Conservation (phyloP, 2,329 filamentous ascomycete species). For the Epichloe gansuensis region DNA sequence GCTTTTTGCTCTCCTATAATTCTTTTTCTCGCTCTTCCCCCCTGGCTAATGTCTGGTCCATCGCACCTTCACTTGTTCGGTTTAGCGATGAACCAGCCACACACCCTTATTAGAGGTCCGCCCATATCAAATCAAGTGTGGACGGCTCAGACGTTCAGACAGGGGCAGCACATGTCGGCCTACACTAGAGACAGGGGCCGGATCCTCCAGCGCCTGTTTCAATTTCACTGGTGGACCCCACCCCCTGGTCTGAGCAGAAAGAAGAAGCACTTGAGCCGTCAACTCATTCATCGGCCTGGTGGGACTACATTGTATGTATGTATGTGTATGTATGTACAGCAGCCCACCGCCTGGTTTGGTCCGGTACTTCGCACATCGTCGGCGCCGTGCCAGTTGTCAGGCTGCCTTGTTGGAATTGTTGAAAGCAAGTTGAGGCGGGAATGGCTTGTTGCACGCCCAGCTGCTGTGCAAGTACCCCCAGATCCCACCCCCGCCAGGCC, state of each 20-base stretch:
- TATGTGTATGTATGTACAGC: no score
- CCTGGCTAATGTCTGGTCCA: not conserved
- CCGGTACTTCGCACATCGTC: not conserved
- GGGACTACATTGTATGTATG: not conserved
- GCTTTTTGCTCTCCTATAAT: not conserved
- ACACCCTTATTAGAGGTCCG: not conserved
- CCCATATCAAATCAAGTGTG: not conserved
- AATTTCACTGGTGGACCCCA: slow-evolving; percentile 10
- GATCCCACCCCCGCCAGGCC: not conserved
- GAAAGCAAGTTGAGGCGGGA: not conserved
- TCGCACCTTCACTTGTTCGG: no score
- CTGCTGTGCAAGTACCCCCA: not conserved
- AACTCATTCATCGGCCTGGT: not conserved
- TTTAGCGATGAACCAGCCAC: not conserved
- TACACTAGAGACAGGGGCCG: not conserved
- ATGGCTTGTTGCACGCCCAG: slow-evolving; percentile 4
- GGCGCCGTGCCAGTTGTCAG: not conserved
- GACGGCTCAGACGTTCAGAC: slow-evolving; percentile 2
- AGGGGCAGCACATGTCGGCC: slow-evolving; percentile 5
- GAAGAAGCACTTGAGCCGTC: not conserved
- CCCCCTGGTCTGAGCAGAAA: slow-evolving; percentile 7
- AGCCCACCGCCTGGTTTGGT: not conserved
- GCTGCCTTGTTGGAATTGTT: no score
- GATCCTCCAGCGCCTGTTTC: slow-evolving; percentile 10
- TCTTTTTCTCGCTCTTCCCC: not conserved